Conservation (phyloP, 164 flowering plant genomes). For the Piper longum region DNA sequence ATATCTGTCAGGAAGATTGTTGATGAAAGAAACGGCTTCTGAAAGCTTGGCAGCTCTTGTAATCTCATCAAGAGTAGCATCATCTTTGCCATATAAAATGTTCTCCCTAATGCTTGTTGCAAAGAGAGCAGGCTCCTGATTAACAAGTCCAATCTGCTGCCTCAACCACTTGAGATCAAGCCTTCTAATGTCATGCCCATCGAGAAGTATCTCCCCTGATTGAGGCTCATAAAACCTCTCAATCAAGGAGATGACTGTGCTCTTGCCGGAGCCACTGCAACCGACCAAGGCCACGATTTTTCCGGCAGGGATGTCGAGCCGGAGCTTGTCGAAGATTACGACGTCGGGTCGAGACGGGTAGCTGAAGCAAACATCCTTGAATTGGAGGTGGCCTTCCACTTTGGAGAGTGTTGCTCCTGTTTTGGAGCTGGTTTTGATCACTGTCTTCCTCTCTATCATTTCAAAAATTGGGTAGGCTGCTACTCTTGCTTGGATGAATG, state of each 20-base stretch:
- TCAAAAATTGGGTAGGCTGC: slow-evolving; percentile 88
- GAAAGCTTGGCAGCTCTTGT: slow-evolving; percentile 88
- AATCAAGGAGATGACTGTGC: slow-evolving; percentile 84
- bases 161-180: slow-evolving; percentile 85
- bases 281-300: slow-evolving; percentile 92
- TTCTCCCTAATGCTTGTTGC: slow-evolving; percentile 91
- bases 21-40: slow-evolving; percentile 74
- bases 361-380: slow-evolving; percentile 59
- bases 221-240: slow-evolving; percentile 90
- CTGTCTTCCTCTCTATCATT: slow-evolving; percentile 78
- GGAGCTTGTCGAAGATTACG: slow-evolving; percentile 42
- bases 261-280: slow-evolving; percentile 96
- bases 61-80: slow-evolving; percentile 76
- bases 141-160: slow-evolving; percentile 81
- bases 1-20: slow-evolving; percentile 86
- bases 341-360: slow-evolving; percentile 93
- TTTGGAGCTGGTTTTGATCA: slow-evolving; percentile 31
- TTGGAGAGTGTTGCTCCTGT: slow-evolving; percentile 34
- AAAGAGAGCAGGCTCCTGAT: slow-evolving; percentile 94
- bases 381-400: slow-evolving; percentile 64
- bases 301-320: slow-evolving; percentile 67
- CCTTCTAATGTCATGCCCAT: slow-evolving; percentile 47
- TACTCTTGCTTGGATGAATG: slow-evolving; percentile 66
- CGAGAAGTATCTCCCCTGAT: slow-evolving; percentile 54
- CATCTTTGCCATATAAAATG: slow-evolving; percentile 80